phyloP scores from a whole-genome alignment of 2,329 filamentous ascomycete species.

The Trichoderma hamatum region DNA sequence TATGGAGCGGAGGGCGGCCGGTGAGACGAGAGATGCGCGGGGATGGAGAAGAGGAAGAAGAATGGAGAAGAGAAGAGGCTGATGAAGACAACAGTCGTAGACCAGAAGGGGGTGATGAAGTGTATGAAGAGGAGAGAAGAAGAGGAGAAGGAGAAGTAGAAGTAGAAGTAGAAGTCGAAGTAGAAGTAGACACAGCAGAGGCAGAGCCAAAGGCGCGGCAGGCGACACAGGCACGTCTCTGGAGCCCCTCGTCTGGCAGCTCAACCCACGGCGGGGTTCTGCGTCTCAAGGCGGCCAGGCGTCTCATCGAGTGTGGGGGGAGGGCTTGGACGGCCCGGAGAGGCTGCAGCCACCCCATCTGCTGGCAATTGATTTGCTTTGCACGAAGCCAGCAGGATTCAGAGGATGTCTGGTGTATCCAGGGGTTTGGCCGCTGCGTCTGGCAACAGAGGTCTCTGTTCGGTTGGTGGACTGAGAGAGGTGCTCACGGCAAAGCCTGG shows the following conservation, averaged over 20 bases:
- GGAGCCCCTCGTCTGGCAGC: not conserved
- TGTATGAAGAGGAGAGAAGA: not conserved
- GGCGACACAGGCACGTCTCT: slow-evolving; percentile 11
- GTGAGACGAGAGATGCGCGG: not conserved
- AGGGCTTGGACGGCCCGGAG: slow-evolving; percentile 19
- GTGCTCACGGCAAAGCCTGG: not conserved
- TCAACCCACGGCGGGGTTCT: slow-evolving; percentile 13
- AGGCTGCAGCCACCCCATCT: slow-evolving; percentile 25
- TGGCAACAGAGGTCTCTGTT: not conserved
- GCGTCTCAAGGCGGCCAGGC: not conserved
- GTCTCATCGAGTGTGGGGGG: slow-evolving; percentile 17
- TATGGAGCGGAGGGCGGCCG: not conserved
- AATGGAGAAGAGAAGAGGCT: not conserved
- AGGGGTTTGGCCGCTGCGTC: too few species aligned
- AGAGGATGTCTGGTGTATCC: not conserved
- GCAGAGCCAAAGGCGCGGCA: not conserved
- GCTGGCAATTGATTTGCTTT: not conserved
- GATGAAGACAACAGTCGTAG: not conserved
- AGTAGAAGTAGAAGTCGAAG: not conserved
- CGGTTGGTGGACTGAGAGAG: not conserved
- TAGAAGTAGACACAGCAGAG: not conserved
- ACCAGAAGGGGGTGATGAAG: not conserved
- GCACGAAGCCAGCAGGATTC: not conserved
- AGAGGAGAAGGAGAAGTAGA: not conserved
- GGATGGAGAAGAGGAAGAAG: not conserved